Base-by-base conservation (phyloP, 805 yeast genomes). In the Candida endomychidarum region DNA sequence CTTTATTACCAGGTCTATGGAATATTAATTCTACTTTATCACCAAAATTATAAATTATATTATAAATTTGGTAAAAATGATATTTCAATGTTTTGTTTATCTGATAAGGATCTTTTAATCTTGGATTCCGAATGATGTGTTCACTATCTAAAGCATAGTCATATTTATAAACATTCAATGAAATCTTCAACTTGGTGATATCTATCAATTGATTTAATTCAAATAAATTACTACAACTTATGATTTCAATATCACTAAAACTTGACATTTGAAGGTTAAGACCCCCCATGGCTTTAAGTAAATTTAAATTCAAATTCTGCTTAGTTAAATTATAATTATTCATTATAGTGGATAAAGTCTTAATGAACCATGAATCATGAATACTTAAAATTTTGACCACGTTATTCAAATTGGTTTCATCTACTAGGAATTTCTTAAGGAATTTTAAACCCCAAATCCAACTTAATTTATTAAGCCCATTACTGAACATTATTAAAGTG, bases 361-460 rank as follows among this genome's bases (percentile, higher is more conserved):
- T 78, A 19, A 87, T 77, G 62, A 90, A 77, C 93, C 96, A 89
- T 34, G 85, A 83, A 50, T 90, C 96, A 61, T 91, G 97, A 2
- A 91, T 95, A 21, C 90, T 75, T 47, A 82, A 84, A 2, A 88
- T 68, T 52, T 79, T 82, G 37, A 66, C 64, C 31, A 91, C 61
- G 40, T 64, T 63, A 20, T 53, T 49, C 28, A 75, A 69, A 38
- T 75, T 73, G 44, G 78, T 75, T 4, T 69, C 70, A n/a, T 60
- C 51, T 16, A 45, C 36, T 2, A 91, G 80, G 19, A 91, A 71
- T 47, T 77, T 62, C 46, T 70, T 73, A 32, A 77, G 55, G 34
- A 77, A 70, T 51, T 70, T 71, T 35, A 75, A 54, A 10, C 88
- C 86, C 77, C 88, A 83, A 6, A 82, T 70, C 89, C 95, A 81